phyloP scores from a whole-genome alignment of 163 green algal species.

The Volvox carteri region DNA sequence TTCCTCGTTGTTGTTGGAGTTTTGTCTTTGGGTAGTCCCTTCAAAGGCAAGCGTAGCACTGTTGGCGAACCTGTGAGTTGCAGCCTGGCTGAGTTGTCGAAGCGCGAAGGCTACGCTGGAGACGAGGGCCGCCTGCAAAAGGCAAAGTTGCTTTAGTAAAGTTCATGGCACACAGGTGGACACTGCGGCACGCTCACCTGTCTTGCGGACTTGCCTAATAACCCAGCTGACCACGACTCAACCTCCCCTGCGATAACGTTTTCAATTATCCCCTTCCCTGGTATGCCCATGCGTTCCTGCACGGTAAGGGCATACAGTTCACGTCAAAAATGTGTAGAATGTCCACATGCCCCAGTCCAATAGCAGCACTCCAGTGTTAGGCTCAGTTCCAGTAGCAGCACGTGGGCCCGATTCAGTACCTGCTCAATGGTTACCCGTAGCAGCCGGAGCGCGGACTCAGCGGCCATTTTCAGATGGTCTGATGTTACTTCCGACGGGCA shows the following conservation, averaged over 20 bases:
- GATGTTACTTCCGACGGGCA: not conserved
- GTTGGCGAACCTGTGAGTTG: not conserved
- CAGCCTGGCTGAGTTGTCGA: not conserved
- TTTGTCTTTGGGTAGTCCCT: too few relatives aligned
- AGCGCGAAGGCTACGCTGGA: not conserved
- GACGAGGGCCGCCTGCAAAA: not conserved
- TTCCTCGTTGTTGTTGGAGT: not conserved
- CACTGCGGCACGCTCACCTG: not conserved
- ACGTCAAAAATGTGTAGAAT: too few relatives aligned
- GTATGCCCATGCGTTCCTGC: not conserved
- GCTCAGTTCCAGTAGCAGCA: too few relatives aligned
- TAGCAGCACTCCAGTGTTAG: too few relatives aligned
- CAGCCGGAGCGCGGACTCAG: not conserved
- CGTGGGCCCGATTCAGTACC: too few relatives aligned
- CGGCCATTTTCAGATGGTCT: not conserved
- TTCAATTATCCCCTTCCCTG: not conserved
- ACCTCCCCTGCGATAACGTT: not conserved
- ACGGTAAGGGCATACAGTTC: too few relatives aligned
- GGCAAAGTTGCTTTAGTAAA: not conserved
- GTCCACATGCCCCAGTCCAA: too few relatives aligned
- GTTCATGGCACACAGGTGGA: not conserved
- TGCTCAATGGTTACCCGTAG: constrained; percentile 10
- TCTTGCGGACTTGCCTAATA: not conserved
- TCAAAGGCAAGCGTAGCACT: too few relatives aligned
- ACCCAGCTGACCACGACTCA: not conserved